These are phyloP conservation scores for Mollisiaceae sp. DNA, from an alignment of 2,329 filamentous ascomycete species.

Conservation along the genomic window DNA sequence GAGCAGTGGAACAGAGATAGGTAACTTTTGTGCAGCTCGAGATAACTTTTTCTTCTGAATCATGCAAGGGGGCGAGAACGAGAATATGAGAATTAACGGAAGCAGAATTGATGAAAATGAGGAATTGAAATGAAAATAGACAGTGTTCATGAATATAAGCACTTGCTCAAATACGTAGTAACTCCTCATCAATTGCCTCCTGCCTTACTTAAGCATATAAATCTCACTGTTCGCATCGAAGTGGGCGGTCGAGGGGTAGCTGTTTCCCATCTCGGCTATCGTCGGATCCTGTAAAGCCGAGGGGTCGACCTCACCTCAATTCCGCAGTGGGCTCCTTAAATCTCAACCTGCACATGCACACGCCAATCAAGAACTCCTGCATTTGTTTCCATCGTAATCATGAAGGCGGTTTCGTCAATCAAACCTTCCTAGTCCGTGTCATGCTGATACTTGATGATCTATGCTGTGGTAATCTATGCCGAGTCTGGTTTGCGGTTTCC, in stretches of 20 bases:
- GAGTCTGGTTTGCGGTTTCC: neutral
- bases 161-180: slow-evolving; percentile 2
- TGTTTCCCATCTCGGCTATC: slow-evolving; percentile 20
- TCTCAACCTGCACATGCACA: neutral
- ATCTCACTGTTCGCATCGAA: slow-evolving; percentile 3
- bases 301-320: neutral
- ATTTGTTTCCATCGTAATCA: neutral
- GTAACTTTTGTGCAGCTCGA: slow-evolving; percentile 3
- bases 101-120: neutral
- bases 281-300: neutral
- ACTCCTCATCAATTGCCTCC: neutral
- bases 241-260: slow-evolving; percentile 26
- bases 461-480: slow-evolving; percentile 4
- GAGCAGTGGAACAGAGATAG: slow-evolving; percentile 1
- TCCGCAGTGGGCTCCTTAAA: slow-evolving; percentile 16
- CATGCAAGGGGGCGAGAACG: neutral
- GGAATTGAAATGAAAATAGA: neutral
- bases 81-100: neutral
- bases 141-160: neutral
- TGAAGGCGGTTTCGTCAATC: neutral
- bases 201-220: slow-evolving; percentile 10
- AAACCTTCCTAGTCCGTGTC: neutral
- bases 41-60: neutral
- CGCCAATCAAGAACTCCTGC: neutral
- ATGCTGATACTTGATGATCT: neutral